These are phyloP conservation scores for Hippophae tibetana DNA, from an alignment of 306 rosid genomes.

Conservation along the genomic window DNA sequence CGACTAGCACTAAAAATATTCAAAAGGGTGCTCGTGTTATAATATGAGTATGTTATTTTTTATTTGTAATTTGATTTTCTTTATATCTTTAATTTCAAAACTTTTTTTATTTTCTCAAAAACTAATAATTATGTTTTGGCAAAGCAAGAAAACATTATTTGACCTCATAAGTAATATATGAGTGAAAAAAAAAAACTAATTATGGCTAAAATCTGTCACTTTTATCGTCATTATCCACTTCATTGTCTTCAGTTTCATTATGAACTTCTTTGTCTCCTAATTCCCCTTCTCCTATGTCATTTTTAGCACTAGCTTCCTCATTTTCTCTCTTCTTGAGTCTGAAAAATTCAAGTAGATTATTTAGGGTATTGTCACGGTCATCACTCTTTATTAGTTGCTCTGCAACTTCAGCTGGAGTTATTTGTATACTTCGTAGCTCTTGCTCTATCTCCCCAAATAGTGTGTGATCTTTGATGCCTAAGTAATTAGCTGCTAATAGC, in stretches of 20 bases:
- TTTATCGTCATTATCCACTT: background rate
- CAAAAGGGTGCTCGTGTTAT: too few relatives aligned
- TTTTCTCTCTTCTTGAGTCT: constrained; percentile 15
- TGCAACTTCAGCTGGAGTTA: constrained; percentile 35
- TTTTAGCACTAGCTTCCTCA: constrained; percentile 20
- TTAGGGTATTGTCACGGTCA: constrained; percentile 6
- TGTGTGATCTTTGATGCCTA: constrained; percentile 26
- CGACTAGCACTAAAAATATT: too few relatives aligned
- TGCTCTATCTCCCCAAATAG: constrained; percentile 22
- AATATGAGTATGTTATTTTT: too few relatives aligned
- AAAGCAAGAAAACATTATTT: too few relatives aligned
- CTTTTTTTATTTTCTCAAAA: too few relatives aligned
- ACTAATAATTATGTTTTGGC: too few relatives aligned
- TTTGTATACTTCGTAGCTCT: constrained; percentile 8
- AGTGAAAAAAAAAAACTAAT: too few relatives aligned
- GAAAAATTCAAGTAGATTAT: constrained; percentile 22
- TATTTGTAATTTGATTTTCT: too few relatives aligned
- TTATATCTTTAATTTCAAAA: too few relatives aligned
- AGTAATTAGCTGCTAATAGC: constrained; percentile 25
- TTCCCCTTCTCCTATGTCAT: background rate
- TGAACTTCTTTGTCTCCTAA: background rate
- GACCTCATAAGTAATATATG: too few relatives aligned
- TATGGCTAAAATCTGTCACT: background rate
- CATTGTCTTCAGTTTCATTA: background rate
- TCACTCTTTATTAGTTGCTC: constrained; percentile 27